These are phyloP conservation scores for Cokeromyces recurvatus DNA, from an alignment of 371 early-diverging fungal species.

Conservation along the genomic window DNA sequence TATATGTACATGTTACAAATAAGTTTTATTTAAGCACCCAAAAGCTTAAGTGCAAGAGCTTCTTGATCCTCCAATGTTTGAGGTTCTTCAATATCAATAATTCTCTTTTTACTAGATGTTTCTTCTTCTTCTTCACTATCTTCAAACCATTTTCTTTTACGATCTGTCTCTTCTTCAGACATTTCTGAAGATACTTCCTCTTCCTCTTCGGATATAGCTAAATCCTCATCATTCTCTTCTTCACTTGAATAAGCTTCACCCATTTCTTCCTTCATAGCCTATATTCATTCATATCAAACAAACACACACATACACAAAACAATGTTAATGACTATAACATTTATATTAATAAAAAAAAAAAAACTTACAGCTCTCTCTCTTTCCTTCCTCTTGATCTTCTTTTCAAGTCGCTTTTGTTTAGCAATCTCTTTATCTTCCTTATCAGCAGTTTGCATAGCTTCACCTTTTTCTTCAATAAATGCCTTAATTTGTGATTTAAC, in stretches of 20 bases:
- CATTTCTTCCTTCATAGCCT: slow-evolving; percentile 13
- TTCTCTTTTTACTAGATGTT: slow-evolving; percentile 41
- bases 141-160: slow-evolving; percentile 39
- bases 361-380: slow-evolving; percentile 55
- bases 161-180: slow-evolving; percentile 21
- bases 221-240: slow-evolving; percentile 11
- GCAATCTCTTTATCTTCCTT: slow-evolving; percentile 63
- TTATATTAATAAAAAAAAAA: no score
- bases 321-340: no score
- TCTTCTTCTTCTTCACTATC: slow-evolving; percentile 38
- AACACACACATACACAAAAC: no score
- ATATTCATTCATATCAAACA: no score
- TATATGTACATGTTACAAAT: no score
- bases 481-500: slow-evolving; percentile 57
- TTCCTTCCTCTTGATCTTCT: slow-evolving; percentile 63
- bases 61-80: slow-evolving; percentile 53
- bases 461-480: slow-evolving; percentile 61
- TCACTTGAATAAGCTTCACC: slow-evolving; percentile 14
- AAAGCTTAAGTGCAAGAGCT: slow-evolving; percentile 14
- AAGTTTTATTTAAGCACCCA: no score
- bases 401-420: slow-evolving; percentile 69
- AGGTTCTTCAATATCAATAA: slow-evolving; percentile 61
- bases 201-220: slow-evolving; percentile 22
- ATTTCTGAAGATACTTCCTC: slow-evolving; percentile 21
- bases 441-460: slow-evolving; percentile 70